Conservation (phyloP, 2,329 filamentous ascomycete genomes). For the Xylariales sp. region DNA sequence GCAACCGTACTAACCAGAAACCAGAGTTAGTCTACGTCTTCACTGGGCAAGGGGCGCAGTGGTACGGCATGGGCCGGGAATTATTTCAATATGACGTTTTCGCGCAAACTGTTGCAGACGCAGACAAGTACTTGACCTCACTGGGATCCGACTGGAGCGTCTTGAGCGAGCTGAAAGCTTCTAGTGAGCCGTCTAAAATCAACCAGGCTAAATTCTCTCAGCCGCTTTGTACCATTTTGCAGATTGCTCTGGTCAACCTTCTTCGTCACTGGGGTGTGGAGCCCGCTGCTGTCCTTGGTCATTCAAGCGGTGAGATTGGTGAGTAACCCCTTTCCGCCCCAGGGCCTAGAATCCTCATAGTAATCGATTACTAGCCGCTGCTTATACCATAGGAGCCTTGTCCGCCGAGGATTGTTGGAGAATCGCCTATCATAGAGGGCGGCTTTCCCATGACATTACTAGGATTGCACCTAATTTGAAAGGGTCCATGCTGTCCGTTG, state of each 20-base stretch:
- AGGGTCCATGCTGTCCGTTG: constrained; percentile 12
- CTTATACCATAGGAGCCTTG: constrained; percentile 11
- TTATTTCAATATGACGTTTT: constrained; percentile 6
- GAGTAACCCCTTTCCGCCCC: background rate
- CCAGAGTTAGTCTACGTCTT: constrained; percentile 9
- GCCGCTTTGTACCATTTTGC: constrained; percentile 13
- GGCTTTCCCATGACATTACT: constrained; percentile 5
- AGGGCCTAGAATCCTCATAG: background rate
- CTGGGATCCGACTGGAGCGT: constrained; percentile 8
- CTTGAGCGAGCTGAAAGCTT: background rate
- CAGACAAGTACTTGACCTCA: constrained; percentile 6
- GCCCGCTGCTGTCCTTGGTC: constrained; percentile 11
- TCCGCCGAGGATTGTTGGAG: constrained; percentile 1
- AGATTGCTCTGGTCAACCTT: constrained; percentile 20
- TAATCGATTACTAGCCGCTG: constrained; percentile 13
- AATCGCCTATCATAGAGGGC: constrained; percentile 18
- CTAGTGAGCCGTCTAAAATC: constrained; percentile 5
- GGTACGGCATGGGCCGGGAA: constrained; percentile 13
- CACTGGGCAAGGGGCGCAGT: constrained; percentile 18
- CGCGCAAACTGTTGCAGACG: constrained; percentile 8
- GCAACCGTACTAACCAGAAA: constrained; percentile 1
- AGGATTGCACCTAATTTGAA: constrained; percentile 8
- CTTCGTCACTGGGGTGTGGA: constrained; percentile 1
- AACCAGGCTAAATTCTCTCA: constrained; percentile 17
- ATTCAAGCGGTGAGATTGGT: constrained; percentile 23